A percentile compares a stretch with the other conserved stretches of the same genome.
These are phyloP conservation scores for Colletotrichum sp. DNA, from an alignment of 2,329 filamentous ascomycete genomes.

Conservation along the genomic window DNA sequence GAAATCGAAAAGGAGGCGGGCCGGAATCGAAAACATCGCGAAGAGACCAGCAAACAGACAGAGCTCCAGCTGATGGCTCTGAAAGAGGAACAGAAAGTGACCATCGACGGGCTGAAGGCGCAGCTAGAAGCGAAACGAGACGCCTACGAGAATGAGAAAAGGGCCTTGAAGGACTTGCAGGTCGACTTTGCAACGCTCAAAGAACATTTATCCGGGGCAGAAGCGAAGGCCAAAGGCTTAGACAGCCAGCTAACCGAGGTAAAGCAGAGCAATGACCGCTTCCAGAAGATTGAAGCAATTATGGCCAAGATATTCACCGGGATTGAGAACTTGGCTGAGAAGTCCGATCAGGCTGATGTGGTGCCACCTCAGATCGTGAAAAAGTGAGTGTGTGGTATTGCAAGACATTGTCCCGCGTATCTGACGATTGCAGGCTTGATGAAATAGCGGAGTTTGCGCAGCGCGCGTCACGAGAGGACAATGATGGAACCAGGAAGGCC, in stretches of 20 bases:
- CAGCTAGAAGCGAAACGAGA: neutral
- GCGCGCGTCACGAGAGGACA: neutral
- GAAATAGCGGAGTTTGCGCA: neutral
- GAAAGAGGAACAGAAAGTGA: neutral
- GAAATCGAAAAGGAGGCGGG: neutral
- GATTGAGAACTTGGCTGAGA: neutral
- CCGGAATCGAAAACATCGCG: neutral
- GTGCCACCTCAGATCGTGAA: neutral
- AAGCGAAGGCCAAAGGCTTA: neutral
- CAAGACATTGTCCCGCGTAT: neutral
- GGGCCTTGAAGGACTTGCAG: neutral
- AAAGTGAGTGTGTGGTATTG: neutral
- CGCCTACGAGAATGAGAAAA: neutral
- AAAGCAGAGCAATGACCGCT: neutral
- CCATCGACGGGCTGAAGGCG: neutral
- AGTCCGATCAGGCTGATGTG: neutral
- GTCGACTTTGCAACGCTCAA: neutral
- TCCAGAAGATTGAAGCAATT: neutral
- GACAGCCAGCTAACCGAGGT: neutral
- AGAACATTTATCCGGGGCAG: neutral
- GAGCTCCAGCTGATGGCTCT: neutral
- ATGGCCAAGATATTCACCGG: neutral
- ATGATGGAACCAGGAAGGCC: neutral
- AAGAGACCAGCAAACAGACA: neutral
- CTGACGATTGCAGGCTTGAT: neutral